phyloP scores from a whole-genome alignment of 176 grass and related monocot genomes.

The Puccinellia tenuiflora region DNA sequence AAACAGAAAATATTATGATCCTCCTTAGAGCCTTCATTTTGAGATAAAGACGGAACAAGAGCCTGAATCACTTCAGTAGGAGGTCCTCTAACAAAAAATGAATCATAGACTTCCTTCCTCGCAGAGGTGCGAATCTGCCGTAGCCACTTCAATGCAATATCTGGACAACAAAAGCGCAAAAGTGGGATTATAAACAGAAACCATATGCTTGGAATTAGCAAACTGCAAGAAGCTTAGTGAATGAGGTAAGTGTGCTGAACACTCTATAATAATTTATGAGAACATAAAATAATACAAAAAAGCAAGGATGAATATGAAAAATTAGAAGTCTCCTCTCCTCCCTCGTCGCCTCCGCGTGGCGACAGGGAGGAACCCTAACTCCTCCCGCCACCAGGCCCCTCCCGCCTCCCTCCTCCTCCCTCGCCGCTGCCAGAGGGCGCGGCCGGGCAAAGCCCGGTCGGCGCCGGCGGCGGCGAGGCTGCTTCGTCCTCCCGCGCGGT shows the following conservation, averaged over 20 bases:
- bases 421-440: no score
- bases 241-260: neutral
- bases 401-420: no score
- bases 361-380: no score
- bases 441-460: no score
- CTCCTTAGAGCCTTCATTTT: conserved; percentile 58
- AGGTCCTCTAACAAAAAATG: conserved; percentile 81
- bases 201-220: conserved; percentile 12
- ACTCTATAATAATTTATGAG: neutral
- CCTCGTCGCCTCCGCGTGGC: no score
- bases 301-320: neutral
- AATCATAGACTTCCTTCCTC: conserved; percentile 83
- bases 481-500: no score
- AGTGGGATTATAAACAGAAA: conserved; percentile 15
- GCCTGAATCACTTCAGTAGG: conserved; percentile 74
- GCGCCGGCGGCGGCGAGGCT: no score
- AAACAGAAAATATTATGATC: conserved; percentile 49
- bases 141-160: conserved; percentile 83
- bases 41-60: conserved; percentile 64
- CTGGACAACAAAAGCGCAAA: conserved; percentile 45
- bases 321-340: no score
- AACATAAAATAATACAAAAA: neutral
- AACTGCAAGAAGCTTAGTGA: conserved; percentile 17
- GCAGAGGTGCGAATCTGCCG: conserved; percentile 33
- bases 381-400: no score